Conservation (phyloP, 2,329 filamentous ascomycete species). For the Chaetomium strumarium region DNA sequence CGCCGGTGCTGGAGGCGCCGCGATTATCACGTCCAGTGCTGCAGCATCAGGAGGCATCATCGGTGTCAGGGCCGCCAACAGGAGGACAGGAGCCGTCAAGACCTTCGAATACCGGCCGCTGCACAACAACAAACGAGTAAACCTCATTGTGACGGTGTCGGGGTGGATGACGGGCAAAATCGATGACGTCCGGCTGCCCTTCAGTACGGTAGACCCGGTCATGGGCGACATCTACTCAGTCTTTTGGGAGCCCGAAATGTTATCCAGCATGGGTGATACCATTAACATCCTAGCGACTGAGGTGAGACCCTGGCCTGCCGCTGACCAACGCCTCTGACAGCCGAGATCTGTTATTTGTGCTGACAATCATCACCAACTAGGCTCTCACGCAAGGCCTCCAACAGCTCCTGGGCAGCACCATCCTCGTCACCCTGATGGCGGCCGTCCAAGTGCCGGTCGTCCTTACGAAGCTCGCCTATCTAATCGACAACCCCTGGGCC, state of each 20-base stretch:
- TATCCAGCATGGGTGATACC: conserved; percentile 94
- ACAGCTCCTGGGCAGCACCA: conserved; percentile 86
- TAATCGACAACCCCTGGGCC: conserved; percentile 98
- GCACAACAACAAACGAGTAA: conserved; percentile 96
- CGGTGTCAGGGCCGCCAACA: conserved; percentile 75
- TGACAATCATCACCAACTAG: conserved; percentile 35
- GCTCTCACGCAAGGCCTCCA: conserved; percentile 94
- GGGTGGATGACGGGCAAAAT: conserved; percentile 99
- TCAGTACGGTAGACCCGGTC: conserved; percentile 90
- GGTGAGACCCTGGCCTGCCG: conserved; percentile 44
- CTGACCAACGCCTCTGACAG: not conserved
- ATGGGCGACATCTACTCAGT: conserved; percentile 99
- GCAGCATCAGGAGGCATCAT: conserved; percentile 83
- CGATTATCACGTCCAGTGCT: conserved; percentile 85
- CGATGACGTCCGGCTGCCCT: conserved; percentile 91
- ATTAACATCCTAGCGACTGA: conserved; percentile 98
- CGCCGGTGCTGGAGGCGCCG: conserved; percentile 85
- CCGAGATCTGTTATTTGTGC: not conserved
- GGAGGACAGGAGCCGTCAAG: conserved; percentile 83
- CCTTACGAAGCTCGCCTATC: conserved; percentile 85
- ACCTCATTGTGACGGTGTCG: conserved; percentile 88
- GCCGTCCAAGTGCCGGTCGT: conserved; percentile 88
- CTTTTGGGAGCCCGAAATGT: conserved; percentile 96
- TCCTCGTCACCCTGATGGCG: conserved; percentile 84
- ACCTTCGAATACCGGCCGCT: conserved; percentile 96